phyloP scores from a whole-genome alignment of 2,329 filamentous ascomycete genomes.

The Scopulariopsis brevicaulis region DNA sequence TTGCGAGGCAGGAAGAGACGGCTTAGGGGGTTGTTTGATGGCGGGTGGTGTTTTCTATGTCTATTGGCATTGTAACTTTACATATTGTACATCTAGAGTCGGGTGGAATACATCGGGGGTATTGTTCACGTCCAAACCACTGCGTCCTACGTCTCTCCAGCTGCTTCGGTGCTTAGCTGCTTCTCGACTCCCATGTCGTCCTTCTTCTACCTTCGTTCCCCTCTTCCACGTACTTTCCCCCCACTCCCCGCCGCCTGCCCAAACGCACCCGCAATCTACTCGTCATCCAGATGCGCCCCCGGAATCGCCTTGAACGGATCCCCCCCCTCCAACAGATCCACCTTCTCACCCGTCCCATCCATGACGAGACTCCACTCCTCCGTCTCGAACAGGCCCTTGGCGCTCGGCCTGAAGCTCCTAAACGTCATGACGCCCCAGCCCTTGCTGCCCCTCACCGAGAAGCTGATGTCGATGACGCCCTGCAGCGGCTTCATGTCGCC shows the following conservation, averaged over 20 bases:
- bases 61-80: slow-evolving; percentile 21
- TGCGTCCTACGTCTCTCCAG: slow-evolving; percentile 7
- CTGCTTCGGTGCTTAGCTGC: slow-evolving; percentile 8
- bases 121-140: slow-evolving; percentile 6
- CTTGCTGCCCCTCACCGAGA: slow-evolving; percentile 73
- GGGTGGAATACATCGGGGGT: slow-evolving; percentile 2
- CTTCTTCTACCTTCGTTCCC: background rate
- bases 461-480: slow-evolving; percentile 78
- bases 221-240: slow-evolving; percentile 21
- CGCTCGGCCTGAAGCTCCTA: slow-evolving; percentile 54
- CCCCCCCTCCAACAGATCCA: slow-evolving; percentile 64
- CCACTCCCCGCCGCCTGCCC: background rate
- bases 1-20: slow-evolving; percentile 1
- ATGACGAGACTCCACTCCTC: slow-evolving; percentile 79
- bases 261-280: slow-evolving; percentile 5
- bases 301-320: slow-evolving; percentile 54
- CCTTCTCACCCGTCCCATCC: slow-evolving; percentile 32
- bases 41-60: background rate
- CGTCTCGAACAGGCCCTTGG: slow-evolving; percentile 65
- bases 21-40: slow-evolving; percentile 8
- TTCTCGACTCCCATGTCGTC: background rate
- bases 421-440: slow-evolving; percentile 67
- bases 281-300: slow-evolving; percentile 26
- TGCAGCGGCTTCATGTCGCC: slow-evolving; percentile 90
- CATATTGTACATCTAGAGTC: slow-evolving; percentile 16